Percentiles rank a stretch among this genome's conserved stretches.
These are phyloP conservation scores for Raphanus sativus DNA, from an alignment of 345 rosid genomes.

Conservation along the genomic window DNA sequence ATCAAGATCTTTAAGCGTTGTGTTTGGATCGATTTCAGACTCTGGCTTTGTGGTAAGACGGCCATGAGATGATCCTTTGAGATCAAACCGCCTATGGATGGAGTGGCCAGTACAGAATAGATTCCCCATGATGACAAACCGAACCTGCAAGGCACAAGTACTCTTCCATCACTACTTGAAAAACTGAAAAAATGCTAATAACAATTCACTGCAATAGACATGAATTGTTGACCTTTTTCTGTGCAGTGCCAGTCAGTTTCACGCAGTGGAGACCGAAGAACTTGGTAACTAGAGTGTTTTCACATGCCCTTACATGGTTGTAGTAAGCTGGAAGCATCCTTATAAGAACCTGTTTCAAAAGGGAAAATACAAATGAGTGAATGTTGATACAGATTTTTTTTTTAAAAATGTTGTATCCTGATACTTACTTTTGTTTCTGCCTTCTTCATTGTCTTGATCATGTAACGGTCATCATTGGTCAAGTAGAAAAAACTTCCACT, in stretches of 20 bases:
- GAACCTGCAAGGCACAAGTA: conserved; percentile 51
- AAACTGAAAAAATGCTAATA: not conserved
- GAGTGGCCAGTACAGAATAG: conserved; percentile 71
- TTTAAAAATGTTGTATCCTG: not conserved
- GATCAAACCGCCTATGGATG: conserved; percentile 87
- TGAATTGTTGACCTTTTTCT: conserved; percentile 63
- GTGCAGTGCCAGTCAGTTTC: conserved; percentile 63
- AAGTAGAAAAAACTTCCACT: conserved; percentile 97
- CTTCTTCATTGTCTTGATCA: conserved; percentile 97
- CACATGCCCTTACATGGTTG: conserved; percentile 84
- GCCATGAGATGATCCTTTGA: conserved; percentile 98
- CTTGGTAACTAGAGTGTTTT: conserved; percentile 91
- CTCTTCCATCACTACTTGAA: conserved; percentile 20
- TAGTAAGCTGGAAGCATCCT: conserved; percentile 97
- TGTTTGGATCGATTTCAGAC: conserved; percentile 80
- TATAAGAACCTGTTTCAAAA: conserved; percentile 64
- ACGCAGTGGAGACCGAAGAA: conserved; percentile 96
- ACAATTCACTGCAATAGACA: conserved; percentile 1
- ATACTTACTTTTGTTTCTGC: conserved; percentile 81
- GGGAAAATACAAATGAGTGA: not conserved
- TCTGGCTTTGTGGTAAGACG: conserved; percentile 75
- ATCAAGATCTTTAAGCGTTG: conserved; percentile 96
- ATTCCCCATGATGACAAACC: conserved; percentile 95
- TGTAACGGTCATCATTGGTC: conserved; percentile 88
- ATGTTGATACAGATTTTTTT: not conserved